Evolutionary conservation across 176 grass and related monocot genomes (phyloP).

Genomic region (Hsuehochloa calcarea): DNA sequence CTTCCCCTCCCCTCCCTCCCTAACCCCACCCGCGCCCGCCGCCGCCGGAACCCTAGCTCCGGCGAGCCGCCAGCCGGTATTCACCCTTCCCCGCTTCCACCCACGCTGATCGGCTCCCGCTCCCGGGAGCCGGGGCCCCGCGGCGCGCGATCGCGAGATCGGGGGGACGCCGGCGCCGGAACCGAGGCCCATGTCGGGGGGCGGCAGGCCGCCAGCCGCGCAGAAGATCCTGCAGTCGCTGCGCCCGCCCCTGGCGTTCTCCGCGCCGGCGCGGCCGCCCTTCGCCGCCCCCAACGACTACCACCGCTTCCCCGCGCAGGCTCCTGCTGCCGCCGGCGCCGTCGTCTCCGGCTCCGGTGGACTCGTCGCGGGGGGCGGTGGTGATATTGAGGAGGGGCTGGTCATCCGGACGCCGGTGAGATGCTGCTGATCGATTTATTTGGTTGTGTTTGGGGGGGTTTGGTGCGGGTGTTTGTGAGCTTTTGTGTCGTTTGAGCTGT

Average conservation of each 20-base stretch:
- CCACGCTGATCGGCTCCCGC: neutral
- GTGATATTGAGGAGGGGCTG: constrained; percentile 49
- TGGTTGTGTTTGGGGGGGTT: neutral
- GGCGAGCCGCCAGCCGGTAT: neutral
- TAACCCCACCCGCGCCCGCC: constrained; percentile 33
- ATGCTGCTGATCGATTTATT: constrained; percentile 35
- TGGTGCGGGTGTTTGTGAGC: neutral
- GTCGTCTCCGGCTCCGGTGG: constrained; percentile 25
- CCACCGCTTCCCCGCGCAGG: constrained; percentile 54
- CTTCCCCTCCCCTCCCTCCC: neutral
- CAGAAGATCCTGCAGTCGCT: constrained; percentile 68
- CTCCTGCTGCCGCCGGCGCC: neutral
- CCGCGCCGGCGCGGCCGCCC: constrained; percentile 44
- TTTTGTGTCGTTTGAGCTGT: constrained; percentile 20
- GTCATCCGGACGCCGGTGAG: constrained; percentile 73
- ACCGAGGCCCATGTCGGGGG: constrained; percentile 38
- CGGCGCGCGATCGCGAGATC: constrained; percentile 38
- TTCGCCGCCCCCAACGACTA: constrained; percentile 63
- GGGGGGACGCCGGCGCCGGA: constrained; percentile 4
- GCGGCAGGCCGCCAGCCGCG: constrained; percentile 50
- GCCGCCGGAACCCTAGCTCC: constrained; percentile 42
- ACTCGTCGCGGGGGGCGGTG: neutral
- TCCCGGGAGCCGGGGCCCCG: neutral
- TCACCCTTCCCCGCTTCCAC: neutral
- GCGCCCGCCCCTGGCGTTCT: constrained; percentile 39